Evolutionary conservation across 225 moss, liverwort and hornwort species (phyloP).

Genomic region (Climacium dendroides): DNA sequence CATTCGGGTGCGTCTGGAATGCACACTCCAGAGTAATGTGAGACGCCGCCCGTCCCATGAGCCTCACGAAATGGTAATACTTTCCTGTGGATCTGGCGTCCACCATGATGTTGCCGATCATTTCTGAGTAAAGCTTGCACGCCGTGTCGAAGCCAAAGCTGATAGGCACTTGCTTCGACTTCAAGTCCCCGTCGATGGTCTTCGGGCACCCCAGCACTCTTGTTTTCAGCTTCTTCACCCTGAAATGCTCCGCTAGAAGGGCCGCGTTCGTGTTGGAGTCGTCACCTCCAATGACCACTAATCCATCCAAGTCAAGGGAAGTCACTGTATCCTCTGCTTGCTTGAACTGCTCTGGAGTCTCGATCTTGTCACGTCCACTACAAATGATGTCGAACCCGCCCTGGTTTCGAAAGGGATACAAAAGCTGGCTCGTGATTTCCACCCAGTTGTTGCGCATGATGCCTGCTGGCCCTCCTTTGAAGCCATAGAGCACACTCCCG

Average conservation of each 20-base stretch:
- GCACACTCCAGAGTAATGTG: slow-evolving; percentile 92
- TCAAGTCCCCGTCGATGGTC: slow-evolving; percentile 80
- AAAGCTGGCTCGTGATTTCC: slow-evolving; percentile 47
- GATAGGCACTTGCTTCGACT: slow-evolving; percentile 69
- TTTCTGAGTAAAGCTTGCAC: slow-evolving; percentile 81
- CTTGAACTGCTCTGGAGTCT: slow-evolving; percentile 80
- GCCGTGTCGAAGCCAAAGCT: slow-evolving; percentile 96
- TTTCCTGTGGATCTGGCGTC: slow-evolving; percentile 88
- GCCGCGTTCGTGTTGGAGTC: slow-evolving; percentile 91
- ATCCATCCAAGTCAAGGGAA: slow-evolving; percentile 50
- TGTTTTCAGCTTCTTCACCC: slow-evolving; percentile 39
- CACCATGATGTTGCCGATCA: slow-evolving; percentile 96
- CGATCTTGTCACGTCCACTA: slow-evolving; percentile 92
- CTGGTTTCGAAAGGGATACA: slow-evolving; percentile 81
- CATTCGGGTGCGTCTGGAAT: slow-evolving; percentile 75
- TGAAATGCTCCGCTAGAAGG: slow-evolving; percentile 65
- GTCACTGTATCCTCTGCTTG: slow-evolving; percentile 62
- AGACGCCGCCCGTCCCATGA: slow-evolving; percentile 86
- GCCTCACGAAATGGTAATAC: slow-evolving; percentile 79
- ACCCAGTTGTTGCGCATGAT: slow-evolving; percentile 73
- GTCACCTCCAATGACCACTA: slow-evolving; percentile 83
- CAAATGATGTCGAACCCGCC: slow-evolving; percentile 90
- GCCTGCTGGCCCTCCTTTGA: slow-evolving; percentile 77
- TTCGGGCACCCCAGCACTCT: slow-evolving; percentile 80
- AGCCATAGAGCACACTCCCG: slow-evolving; percentile 56